Evolutionary conservation across 163 green algal genomes (phyloP).

Genomic region (Chlorella variabilis): DNA sequence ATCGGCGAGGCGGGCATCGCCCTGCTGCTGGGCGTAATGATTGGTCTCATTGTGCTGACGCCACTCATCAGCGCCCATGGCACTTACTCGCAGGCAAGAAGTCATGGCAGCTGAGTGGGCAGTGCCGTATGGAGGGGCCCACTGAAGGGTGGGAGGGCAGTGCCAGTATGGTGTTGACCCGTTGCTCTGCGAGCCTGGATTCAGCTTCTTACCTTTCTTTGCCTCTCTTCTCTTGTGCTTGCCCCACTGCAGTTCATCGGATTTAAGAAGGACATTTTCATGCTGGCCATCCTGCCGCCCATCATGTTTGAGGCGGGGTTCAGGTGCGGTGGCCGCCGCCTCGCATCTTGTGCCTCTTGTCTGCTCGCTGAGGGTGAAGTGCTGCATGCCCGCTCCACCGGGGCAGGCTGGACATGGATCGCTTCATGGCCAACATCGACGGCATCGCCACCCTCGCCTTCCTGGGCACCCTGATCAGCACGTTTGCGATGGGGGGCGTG

Average conservation of each 20-base stretch:
- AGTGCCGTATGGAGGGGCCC: neutral
- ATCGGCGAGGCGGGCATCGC: slow-evolving; percentile 38
- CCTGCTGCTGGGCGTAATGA: slow-evolving; percentile 41
- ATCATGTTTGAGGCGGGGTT: slow-evolving; percentile 88
- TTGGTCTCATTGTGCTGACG: slow-evolving; percentile 24
- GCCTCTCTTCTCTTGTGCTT: too few species aligned
- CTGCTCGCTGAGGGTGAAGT: too few species aligned
- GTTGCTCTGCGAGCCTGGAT: too few species aligned
- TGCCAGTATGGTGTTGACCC: too few species aligned
- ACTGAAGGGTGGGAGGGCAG: too few species aligned
- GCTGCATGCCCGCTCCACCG: too few species aligned
- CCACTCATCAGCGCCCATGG: slow-evolving; percentile 3
- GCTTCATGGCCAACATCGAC: slow-evolving; percentile 71
- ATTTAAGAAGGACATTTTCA: slow-evolving; percentile 65
- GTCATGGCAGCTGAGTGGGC: too few species aligned
- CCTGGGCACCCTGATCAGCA: slow-evolving; percentile 58
- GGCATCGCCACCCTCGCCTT: slow-evolving; percentile 76
- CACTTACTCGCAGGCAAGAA: neutral
- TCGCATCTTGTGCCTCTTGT: too few species aligned
- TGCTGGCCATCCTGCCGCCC: slow-evolving; percentile 77
- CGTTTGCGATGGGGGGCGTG: slow-evolving; percentile 62
- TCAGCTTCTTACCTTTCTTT: too few species aligned
- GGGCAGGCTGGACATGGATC: slow-evolving; percentile 58
- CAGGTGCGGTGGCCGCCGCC: slow-evolving; percentile 26
- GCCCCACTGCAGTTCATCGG: neutral